Conservation (phyloP, 164 flowering plant genomes). For the Nymphaea thermarum region DNA sequence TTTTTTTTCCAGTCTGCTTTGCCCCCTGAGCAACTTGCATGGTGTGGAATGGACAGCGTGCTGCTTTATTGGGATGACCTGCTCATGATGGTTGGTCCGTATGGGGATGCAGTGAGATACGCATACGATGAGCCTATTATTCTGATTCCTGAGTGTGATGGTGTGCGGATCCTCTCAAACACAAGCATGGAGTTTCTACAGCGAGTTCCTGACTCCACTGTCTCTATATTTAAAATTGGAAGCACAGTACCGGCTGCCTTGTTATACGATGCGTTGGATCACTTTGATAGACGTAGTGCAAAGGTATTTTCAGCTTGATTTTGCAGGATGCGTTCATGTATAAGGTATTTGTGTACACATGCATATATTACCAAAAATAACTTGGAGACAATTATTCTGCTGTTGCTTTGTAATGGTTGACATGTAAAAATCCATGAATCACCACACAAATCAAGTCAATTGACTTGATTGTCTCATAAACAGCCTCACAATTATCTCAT, state of each 20-base stretch:
- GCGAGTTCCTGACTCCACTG: slow-evolving; percentile 90
- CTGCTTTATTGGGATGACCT: slow-evolving; percentile 89
- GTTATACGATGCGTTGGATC: slow-evolving; percentile 92
- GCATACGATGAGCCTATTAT: slow-evolving; percentile 82
- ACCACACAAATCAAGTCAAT: too few species aligned
- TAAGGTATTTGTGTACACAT: background rate
- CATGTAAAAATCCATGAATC: too few species aligned
- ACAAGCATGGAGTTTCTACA: slow-evolving; percentile 87
- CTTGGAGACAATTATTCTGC: too few species aligned
- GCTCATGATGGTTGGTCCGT: slow-evolving; percentile 93
- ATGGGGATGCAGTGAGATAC: slow-evolving; percentile 71
- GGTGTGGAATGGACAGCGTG: slow-evolving; percentile 96
- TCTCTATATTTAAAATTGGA: slow-evolving; percentile 84
- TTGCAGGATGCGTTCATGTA: background rate
- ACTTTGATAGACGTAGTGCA: slow-evolving; percentile 87
- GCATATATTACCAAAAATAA: too few species aligned
- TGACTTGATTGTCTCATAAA: too few species aligned
- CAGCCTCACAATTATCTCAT: too few species aligned
- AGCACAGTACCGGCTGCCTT: slow-evolving; percentile 90
- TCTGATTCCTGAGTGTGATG: slow-evolving; percentile 94
- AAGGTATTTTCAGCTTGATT: slow-evolving; percentile 38
- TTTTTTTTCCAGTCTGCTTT: slow-evolving; percentile 57
- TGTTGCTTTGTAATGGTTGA: too few species aligned
- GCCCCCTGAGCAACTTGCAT: slow-evolving; percentile 90
- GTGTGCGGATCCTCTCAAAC: slow-evolving; percentile 88